phyloP scores from a whole-genome alignment of 441 rosid species.

The Jatropha multifida region DNA sequence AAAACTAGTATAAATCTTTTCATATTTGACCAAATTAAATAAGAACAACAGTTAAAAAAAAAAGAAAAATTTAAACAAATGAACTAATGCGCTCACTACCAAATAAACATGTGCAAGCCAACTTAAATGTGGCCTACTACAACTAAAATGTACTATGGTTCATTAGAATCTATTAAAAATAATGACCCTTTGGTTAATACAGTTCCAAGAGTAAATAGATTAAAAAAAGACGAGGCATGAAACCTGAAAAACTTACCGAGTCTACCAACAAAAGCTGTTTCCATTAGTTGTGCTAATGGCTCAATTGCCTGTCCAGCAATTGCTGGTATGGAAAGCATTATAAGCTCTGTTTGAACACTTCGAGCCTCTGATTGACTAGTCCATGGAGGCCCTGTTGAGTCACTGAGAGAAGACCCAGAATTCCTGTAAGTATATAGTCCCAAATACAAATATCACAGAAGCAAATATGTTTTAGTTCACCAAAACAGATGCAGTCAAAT shows the following conservation, averaged over 20 bases:
- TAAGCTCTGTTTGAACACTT: conserved; percentile 50
- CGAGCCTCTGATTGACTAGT: conserved; percentile 17
- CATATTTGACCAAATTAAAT: neutral
- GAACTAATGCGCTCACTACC: neutral
- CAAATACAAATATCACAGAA: neutral
- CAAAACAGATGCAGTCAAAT: neutral
- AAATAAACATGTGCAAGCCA: neutral
- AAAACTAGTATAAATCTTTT: neutral
- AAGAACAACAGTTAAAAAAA: neutral
- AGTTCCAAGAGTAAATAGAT: neutral
- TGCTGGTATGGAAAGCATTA: conserved; percentile 81
- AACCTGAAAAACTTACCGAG: conserved; percentile 44
- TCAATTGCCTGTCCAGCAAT: conserved; percentile 92
- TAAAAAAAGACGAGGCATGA: neutral
- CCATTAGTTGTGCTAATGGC: conserved; percentile 84
- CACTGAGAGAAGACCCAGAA: conserved; percentile 16
- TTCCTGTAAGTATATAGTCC: conserved; percentile 4
- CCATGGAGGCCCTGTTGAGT: conserved; percentile 5
- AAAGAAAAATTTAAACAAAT: neutral
- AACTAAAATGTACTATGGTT: neutral
- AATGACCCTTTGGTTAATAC: neutral
- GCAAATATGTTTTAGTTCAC: neutral
- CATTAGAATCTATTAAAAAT: neutral
- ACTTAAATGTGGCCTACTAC: neutral
- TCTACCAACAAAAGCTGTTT: conserved; percentile 93